Evolutionary conservation across 139 green algal genomes (phyloP).

Genomic region (Chlamydomonas applanata): DNA sequence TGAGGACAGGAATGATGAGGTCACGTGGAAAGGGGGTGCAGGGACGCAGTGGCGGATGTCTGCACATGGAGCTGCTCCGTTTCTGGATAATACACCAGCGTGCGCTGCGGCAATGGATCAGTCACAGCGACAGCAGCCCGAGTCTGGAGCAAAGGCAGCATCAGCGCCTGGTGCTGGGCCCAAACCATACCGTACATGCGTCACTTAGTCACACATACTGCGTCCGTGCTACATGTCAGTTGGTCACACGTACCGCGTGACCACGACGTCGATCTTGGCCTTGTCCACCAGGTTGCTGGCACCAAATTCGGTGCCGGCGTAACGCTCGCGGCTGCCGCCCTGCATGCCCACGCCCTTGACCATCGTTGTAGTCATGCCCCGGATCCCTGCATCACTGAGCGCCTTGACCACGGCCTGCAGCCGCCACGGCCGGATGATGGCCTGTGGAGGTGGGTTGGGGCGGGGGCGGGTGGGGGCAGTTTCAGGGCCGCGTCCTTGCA

Average conservation of each 20-base stretch:
- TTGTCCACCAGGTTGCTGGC: constrained; percentile 74
- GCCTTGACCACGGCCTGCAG: constrained; percentile 60
- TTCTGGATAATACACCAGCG: no score
- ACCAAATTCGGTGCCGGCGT: constrained; percentile 76
- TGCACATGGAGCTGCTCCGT: no score
- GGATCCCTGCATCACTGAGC: constrained; percentile 66
- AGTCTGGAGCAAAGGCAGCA: no score
- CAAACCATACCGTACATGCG: no score
- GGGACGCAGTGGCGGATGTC: no score
- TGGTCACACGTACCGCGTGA: constrained; percentile 44
- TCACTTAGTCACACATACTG: no score
- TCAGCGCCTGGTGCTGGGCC: no score
- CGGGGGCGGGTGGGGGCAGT: neutral
- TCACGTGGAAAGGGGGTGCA: no score
- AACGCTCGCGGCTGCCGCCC: constrained; percentile 71
- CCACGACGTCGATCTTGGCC: constrained; percentile 73
- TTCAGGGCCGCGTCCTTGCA: neutral
- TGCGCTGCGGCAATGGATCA: no score
- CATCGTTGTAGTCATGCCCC: constrained; percentile 72
- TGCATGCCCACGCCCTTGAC: constrained; percentile 80
- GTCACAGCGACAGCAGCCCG: no score
- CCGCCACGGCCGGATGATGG: constrained; percentile 79
- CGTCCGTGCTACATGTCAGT: no score
- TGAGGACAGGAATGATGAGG: no score
- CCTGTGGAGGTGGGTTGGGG: constrained; percentile 25